Evolutionary conservation across 2,329 filamentous ascomycete species (phyloP).

Genomic region (Lasiodiplodia theobromae): DNA sequence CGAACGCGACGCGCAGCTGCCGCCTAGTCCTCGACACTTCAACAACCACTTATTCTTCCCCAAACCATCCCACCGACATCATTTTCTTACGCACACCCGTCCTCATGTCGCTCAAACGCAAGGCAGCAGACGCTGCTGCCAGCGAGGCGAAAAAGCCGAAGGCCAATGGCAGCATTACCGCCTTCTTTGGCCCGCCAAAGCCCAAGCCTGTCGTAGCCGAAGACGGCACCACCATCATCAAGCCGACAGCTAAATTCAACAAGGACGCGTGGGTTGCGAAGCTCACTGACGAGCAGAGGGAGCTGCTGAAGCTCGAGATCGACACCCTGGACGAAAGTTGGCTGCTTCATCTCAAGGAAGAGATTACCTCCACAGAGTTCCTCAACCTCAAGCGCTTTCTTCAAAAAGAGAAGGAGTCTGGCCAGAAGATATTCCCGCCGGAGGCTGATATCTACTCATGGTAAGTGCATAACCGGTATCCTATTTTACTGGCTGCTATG

Average conservation of each 20-base stretch:
- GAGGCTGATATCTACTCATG: slow-evolving; percentile 92
- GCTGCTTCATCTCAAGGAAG: slow-evolving; percentile 87
- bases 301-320: slow-evolving; percentile 86
- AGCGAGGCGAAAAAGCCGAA: slow-evolving; percentile 59
- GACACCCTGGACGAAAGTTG: slow-evolving; percentile 91
- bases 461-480: slow-evolving; percentile 58
- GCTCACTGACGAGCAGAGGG: slow-evolving; percentile 80
- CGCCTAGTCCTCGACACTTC: background rate
- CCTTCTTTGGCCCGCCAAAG: slow-evolving; percentile 83
- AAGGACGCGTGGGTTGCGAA: slow-evolving; percentile 88
- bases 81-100: slow-evolving; percentile 21
- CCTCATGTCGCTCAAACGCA: slow-evolving; percentile 60
- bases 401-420: slow-evolving; percentile 74
- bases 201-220: slow-evolving; percentile 38
- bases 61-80: slow-evolving; percentile 5
- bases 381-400: slow-evolving; percentile 88
- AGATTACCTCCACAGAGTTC: slow-evolving; percentile 80
- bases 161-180: slow-evolving; percentile 78
- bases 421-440: slow-evolving; percentile 86
- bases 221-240: slow-evolving; percentile 38
- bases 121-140: slow-evolving; percentile 53
- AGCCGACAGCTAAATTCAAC: slow-evolving; percentile 69
- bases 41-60: slow-evolving; percentile 4
- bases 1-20: slow-evolving; percentile 15
- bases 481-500: slow-evolving; percentile 4